Base-by-base conservation (phyloP, 768 basidiomycete species). In the Phylloporus rhodoxanthus region DNA sequence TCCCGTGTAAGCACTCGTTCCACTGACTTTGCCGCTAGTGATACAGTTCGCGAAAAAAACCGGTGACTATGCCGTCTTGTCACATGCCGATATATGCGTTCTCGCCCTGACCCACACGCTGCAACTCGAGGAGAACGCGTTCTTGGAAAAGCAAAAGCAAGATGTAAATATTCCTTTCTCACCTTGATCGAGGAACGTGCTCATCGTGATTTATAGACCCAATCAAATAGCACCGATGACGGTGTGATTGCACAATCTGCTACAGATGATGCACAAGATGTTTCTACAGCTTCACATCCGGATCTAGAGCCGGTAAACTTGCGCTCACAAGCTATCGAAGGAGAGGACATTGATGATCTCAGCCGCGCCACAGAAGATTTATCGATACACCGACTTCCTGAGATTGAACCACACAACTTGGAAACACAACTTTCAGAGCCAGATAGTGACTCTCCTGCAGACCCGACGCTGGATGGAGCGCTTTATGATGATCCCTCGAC, bases 1-100 rank as follows among this genome's bases (percentile, higher is more conserved):
- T 40, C 23, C 23, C 30, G 21, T 44, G 25, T 41, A 56, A 23
- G 8, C 21, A 29, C 49, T 51, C 47, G 7, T 53, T 28, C 47
- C 54, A 45, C 52, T 64, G 51, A 61, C 21, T 26, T 38, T 47
- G 2, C 44, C 51, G 53, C 37, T 62, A 97, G 96, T 95, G 4
- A 89, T 87, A 48, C 85, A 86, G 53, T 85, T 83, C 68, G 91
- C 96, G 4, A 95, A 92, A 75, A 90, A 90, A 74, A 95, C 95
- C 0, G 96, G 96, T 64, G 96, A 99, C 69, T 94, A 92, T 64
- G 74, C 89, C 37, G 94, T 92, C 41, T 75, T 99, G 33, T 96
- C 92, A 13, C 80, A 85, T 66, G 78, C 93, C 13, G 96, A 99
- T 82, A 66, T 99, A 36, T 85, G 87, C 59, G 83, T 98, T 32